A percentile compares a stretch with the other conserved stretches of the same genome.
These are phyloP conservation scores for Coprinopsis strossmayeri DNA, from an alignment of 768 basidiomycete genomes.

Conservation along the genomic window DNA sequence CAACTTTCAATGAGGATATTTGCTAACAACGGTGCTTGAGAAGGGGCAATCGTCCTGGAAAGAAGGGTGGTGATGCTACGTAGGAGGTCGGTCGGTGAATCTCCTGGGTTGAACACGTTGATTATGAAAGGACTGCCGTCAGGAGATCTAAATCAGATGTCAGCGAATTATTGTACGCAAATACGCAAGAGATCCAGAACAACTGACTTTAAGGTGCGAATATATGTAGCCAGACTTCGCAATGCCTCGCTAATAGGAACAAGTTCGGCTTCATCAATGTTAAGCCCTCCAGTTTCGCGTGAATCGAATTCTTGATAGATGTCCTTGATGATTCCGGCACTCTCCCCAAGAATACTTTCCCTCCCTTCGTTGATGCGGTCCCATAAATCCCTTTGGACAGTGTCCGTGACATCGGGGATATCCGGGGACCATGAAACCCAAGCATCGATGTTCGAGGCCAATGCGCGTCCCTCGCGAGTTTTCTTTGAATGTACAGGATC, in stretches of 20 bases:
- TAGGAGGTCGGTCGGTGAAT: slow-evolving; percentile 57
- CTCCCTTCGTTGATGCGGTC: slow-evolving; percentile 25
- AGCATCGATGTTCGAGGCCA: slow-evolving; percentile 47
- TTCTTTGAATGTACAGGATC: slow-evolving; percentile 23
- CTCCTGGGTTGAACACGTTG: slow-evolving; percentile 46
- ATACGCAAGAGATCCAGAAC: no score
- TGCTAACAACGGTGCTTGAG: slow-evolving; percentile 56
- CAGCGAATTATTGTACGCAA: no score
- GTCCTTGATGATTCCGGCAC: slow-evolving; percentile 63
- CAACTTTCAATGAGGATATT: slow-evolving; percentile 58
- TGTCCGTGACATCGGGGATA: slow-evolving; percentile 19
- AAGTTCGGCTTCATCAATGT: slow-evolving; percentile 64
- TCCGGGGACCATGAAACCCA: slow-evolving; percentile 45
- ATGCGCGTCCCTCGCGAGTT: background rate
- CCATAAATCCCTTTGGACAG: slow-evolving; percentile 18
- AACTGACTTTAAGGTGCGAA: slow-evolving; percentile 55
- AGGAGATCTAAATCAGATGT: slow-evolving; percentile 18
- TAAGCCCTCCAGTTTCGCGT: slow-evolving; percentile 44
- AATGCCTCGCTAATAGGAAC: slow-evolving; percentile 57
- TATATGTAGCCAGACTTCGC: slow-evolving; percentile 49
- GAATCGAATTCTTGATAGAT: slow-evolving; percentile 68
- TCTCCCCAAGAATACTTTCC: slow-evolving; percentile 62
- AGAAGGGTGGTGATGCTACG: slow-evolving; percentile 57
- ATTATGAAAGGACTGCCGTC: slow-evolving; percentile 31
- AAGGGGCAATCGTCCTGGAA: slow-evolving; percentile 53